Evolutionary conservation across 805 yeast genomes (phyloP).

Genomic region (Sugiyamaella chiloensis): DNA sequence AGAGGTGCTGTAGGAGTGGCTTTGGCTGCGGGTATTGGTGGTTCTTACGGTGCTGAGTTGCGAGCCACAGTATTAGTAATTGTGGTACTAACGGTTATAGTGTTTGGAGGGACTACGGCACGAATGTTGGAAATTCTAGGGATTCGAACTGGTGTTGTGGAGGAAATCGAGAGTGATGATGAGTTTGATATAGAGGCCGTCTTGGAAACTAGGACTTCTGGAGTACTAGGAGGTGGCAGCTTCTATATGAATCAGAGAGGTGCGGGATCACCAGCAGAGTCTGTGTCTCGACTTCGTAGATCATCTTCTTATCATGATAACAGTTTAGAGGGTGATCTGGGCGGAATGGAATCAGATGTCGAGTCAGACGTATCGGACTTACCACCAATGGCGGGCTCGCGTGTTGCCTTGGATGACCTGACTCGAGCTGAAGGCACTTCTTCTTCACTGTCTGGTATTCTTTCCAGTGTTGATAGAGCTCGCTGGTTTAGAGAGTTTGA

Average conservation of each 20-base stretch:
- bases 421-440: slow-evolving; percentile 1
- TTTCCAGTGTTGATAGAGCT: slow-evolving; percentile 63
- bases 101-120: slow-evolving; percentile 98
- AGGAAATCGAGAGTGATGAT: slow-evolving; percentile 82
- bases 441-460: slow-evolving; percentile 24
- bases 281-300: slow-evolving; percentile 14
- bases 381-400: slow-evolving; percentile 34
- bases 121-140: slow-evolving; percentile 95
- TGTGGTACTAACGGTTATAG: slow-evolving; percentile 90
- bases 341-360: slow-evolving; percentile 34
- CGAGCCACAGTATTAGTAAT: slow-evolving; percentile 95
- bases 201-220: slow-evolving; percentile 16
- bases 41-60: slow-evolving; percentile 83
- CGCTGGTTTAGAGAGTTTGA: slow-evolving; percentile 93
- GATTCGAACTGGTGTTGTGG: slow-evolving; percentile 86
- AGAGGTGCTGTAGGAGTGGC: slow-evolving; percentile 99
- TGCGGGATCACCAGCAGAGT: slow-evolving; percentile 6
- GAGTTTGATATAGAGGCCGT: slow-evolving; percentile 86
- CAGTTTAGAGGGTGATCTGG: slow-evolving; percentile 14
- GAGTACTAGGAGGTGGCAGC: too few species aligned
- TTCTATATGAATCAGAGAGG: slow-evolving; percentile 5
- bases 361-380: slow-evolving; percentile 35
- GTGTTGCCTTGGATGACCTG: slow-evolving; percentile 7
- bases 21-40: slow-evolving; percentile 94
- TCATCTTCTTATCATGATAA: slow-evolving; percentile 22